These are phyloP conservation scores for Coccomyxa sp. DNA, from an alignment of 139 green algal species.

Conservation along the genomic window DNA sequence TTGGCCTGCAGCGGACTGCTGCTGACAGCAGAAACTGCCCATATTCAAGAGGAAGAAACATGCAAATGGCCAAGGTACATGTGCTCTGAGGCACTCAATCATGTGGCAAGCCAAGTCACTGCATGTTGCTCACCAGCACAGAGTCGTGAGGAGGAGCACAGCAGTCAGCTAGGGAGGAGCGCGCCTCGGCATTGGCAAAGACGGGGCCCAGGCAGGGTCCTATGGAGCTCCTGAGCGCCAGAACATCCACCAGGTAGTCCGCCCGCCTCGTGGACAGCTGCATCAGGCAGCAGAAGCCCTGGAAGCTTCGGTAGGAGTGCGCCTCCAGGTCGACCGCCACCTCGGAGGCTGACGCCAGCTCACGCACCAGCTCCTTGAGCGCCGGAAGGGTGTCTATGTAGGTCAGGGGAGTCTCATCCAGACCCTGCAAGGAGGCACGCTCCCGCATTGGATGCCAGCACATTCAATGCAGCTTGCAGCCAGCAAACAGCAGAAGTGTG, in stretches of 20 bases:
- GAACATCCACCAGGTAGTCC: constrained; percentile 85
- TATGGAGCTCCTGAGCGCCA: constrained; percentile 62
- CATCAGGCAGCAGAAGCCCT: constrained; percentile 91
- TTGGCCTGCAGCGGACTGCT: no score
- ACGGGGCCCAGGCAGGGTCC: constrained; percentile 48
- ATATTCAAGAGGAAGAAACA: no score
- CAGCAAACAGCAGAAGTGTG: neutral
- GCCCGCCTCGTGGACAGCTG: constrained; percentile 78
- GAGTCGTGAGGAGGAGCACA: neutral
- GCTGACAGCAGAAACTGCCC: no score
- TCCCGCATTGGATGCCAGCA: no score
- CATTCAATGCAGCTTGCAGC: neutral
- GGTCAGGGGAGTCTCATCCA: constrained; percentile 44
- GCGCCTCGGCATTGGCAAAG: constrained; percentile 50
- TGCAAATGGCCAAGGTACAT: neutral
- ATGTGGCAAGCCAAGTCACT: neutral
- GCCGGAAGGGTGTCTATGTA: constrained; percentile 50
- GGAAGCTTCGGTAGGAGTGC: constrained; percentile 68
- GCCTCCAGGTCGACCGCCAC: constrained; percentile 89
- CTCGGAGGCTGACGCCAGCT: constrained; percentile 41
- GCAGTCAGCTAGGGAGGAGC: neutral
- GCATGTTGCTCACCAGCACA: neutral
- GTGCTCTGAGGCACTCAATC: neutral
- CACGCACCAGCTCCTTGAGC: constrained; percentile 37
- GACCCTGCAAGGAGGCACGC: neutral